Conservation (phyloP, 2,329 filamentous ascomycete species). For the Pyrenochaeta sp. region DNA sequence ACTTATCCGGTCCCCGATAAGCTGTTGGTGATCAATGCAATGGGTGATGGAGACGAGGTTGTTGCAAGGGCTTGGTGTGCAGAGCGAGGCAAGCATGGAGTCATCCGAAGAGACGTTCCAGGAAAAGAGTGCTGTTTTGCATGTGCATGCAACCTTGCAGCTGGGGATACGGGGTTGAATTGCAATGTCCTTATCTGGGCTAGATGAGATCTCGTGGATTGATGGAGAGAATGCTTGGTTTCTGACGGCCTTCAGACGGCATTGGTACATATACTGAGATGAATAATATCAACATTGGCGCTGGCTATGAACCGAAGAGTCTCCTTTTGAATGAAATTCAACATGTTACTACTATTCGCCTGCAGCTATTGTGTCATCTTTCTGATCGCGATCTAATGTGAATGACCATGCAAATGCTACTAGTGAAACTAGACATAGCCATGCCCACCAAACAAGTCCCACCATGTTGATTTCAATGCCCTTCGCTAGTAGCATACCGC, state of each 20-base stretch:
- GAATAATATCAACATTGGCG: too few species aligned
- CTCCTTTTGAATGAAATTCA: too few species aligned
- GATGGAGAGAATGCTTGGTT: neutral
- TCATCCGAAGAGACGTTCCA: neutral
- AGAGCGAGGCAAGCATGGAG: neutral
- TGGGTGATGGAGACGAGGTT: slow-evolving; percentile 1
- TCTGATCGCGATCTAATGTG: slow-evolving; percentile 58
- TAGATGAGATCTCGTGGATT: neutral
- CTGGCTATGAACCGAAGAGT: too few species aligned
- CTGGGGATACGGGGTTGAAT: neutral
- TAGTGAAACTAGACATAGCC: slow-evolving; percentile 57
- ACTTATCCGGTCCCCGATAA: neutral
- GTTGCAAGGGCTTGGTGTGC: slow-evolving; percentile 1
- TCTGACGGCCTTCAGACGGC: neutral
- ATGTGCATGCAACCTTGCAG: neutral
- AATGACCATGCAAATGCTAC: slow-evolving; percentile 61
- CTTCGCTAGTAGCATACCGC: slow-evolving; percentile 64
- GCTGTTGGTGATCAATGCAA: slow-evolving; percentile 1
- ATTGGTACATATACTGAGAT: neutral
- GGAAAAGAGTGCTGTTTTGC: slow-evolving; percentile 1
- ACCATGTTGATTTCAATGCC: slow-evolving; percentile 64
- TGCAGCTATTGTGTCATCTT: neutral
- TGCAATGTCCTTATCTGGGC: slow-evolving; percentile 2
- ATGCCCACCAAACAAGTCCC: slow-evolving; percentile 64
- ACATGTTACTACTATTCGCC: neutral